Evolutionary conservation across 2,329 filamentous ascomycete genomes (phyloP).

Genomic region (Ophiostoma montium): DNA sequence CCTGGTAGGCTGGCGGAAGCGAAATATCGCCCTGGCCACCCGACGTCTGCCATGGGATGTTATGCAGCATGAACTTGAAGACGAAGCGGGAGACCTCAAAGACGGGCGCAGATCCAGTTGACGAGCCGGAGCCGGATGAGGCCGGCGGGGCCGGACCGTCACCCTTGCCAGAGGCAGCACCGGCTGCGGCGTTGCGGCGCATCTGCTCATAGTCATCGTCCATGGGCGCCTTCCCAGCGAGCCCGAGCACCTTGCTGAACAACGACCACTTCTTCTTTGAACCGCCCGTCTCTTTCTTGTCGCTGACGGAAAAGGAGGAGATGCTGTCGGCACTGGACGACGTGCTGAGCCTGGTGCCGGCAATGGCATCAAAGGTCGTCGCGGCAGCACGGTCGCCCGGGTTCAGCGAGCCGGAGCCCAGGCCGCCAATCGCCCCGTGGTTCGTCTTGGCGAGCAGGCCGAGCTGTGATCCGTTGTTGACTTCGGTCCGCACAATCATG

Average conservation of each 20-base stretch:
- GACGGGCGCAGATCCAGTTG: constrained; percentile 39
- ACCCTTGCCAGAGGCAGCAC: constrained; percentile 17
- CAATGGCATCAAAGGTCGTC: constrained; percentile 8
- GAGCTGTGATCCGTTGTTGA: constrained; percentile 30
- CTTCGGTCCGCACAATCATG: constrained; percentile 75
- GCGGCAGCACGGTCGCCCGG: constrained; percentile 2
- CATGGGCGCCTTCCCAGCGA: constrained; percentile 18
- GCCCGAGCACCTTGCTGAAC: constrained; percentile 46
- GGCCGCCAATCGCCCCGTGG: neutral
- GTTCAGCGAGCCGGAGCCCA: neutral
- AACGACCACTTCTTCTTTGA: constrained; percentile 50
- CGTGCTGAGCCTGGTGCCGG: neutral
- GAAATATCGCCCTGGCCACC: constrained; percentile 31
- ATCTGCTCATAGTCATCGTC: constrained; percentile 36
- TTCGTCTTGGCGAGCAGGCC: constrained; percentile 21
- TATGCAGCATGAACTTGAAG: constrained; percentile 61
- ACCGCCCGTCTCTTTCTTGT: constrained; percentile 17
- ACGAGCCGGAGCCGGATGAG: constrained; percentile 34
- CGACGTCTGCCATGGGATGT: constrained; percentile 18
- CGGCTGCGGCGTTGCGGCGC: constrained; percentile 35
- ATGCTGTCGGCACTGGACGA: neutral
- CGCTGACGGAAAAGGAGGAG: neutral
- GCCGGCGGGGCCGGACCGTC: constrained; percentile 22
- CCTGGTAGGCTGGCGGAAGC: constrained; percentile 34
- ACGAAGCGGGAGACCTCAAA: constrained; percentile 44